These are phyloP conservation scores for Cryptomeria japonica DNA, from an alignment of 75 land plant genomes.

Conservation along the genomic window DNA sequence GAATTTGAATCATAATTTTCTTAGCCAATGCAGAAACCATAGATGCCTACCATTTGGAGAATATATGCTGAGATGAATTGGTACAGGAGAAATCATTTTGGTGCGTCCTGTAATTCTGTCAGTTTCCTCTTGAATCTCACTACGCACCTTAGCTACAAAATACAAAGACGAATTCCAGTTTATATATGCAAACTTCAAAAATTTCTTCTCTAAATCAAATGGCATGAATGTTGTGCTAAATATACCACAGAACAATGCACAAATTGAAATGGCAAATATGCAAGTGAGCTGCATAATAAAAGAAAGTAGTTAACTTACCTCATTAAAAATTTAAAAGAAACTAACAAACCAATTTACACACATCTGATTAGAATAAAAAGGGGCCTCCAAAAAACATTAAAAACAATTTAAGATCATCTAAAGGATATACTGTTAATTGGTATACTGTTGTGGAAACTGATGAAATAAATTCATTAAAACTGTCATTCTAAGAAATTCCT, in stretches of 20 bases:
- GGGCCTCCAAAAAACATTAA: not conserved
- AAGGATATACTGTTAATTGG: not conserved
- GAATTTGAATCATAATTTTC: not conserved
- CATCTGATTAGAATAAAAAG: not conserved
- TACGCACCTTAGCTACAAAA: slow-evolving; percentile 64
- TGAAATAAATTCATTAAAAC: not conserved
- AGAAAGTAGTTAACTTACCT: not conserved
- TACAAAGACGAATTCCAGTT: not conserved
- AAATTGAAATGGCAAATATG: not conserved
- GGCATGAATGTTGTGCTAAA: not conserved
- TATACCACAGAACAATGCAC: not conserved
- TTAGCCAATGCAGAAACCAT: not conserved
- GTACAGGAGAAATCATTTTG: slow-evolving; percentile 72
- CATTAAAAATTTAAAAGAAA: not conserved
- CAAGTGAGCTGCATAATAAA: not conserved
- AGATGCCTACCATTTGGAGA: slow-evolving; percentile 73
- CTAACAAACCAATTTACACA: not conserved
- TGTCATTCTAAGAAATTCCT: not conserved
- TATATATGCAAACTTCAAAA: not conserved
- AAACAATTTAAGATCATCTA: not conserved
- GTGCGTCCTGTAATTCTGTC: slow-evolving; percentile 76
- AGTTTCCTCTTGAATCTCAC: slow-evolving; percentile 83
- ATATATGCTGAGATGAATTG: slow-evolving; percentile 84
- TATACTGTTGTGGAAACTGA: not conserved
- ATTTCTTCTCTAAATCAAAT: not conserved